These are phyloP conservation scores for Tetrahymena thermophila DNA, from an alignment of 73 alveolate genomes.

Conservation along the genomic window DNA sequence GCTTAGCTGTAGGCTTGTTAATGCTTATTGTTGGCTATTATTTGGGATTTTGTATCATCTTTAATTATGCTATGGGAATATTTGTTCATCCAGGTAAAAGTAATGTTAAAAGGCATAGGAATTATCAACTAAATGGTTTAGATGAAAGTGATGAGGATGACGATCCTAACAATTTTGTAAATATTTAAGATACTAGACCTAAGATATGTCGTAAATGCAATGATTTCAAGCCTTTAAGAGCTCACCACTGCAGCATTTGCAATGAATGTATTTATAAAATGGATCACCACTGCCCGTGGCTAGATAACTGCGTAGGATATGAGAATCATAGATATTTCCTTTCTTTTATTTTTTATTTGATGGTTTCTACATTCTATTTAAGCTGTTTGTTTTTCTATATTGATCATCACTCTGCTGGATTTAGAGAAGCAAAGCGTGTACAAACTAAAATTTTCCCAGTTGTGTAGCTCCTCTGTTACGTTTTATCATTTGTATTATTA, in stretches of 20 bases:
- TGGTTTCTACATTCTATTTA: constrained; percentile 1
- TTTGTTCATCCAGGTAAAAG: neutral
- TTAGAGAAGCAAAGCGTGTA: neutral
- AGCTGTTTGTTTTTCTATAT: neutral
- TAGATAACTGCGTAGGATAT: constrained; percentile 72
- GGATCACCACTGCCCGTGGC: constrained; percentile 90
- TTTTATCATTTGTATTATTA: constrained; percentile 26
- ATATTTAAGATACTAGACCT: neutral
- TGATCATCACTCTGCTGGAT: neutral
- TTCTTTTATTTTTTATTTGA: constrained; percentile 16
- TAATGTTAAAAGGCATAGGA: neutral
- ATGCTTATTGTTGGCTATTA: neutral
- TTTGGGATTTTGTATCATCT: neutral
- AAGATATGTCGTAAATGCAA: constrained; percentile 44
- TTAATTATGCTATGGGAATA: neutral
- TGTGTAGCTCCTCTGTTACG: constrained; percentile 15
- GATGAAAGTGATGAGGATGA: neutral
- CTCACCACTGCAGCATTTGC: constrained; percentile 79
- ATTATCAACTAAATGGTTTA: neutral
- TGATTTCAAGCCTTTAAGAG: constrained; percentile 63
- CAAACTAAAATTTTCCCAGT: constrained; percentile 3
- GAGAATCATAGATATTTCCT: constrained; percentile 54
- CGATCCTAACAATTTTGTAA: neutral
- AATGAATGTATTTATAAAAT: constrained; percentile 43
- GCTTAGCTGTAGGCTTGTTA: neutral